phyloP scores from a whole-genome alignment of 2,329 filamentous ascomycete genomes.

The Cladosporium velox region DNA sequence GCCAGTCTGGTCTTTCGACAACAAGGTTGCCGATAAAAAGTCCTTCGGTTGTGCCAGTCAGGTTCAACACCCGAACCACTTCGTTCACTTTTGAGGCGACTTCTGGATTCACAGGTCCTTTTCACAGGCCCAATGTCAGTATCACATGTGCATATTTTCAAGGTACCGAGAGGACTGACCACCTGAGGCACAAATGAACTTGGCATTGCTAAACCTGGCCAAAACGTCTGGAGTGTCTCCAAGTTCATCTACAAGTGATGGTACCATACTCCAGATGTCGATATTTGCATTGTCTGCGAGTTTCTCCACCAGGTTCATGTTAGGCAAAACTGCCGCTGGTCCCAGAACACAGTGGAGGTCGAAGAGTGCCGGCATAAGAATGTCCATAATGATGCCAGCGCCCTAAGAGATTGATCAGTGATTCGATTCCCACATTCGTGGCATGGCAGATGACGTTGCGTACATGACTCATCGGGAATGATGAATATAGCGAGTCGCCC shows the following conservation, averaged over 20 bases:
- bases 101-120: neutral
- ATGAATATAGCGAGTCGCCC: neutral
- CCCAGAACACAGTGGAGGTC: neutral
- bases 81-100: neutral
- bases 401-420: neutral
- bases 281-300: neutral
- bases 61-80: neutral
- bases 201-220: neutral
- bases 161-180: neutral
- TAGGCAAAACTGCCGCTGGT: neutral
- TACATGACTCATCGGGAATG: neutral
- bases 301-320: neutral
- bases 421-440: neutral
- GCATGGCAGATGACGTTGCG: neutral
- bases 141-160: neutral
- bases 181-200: neutral
- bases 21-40: slow-evolving; percentile 21
- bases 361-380: neutral
- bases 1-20: slow-evolving; percentile 16
- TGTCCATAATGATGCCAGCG: neutral
- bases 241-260: slow-evolving; percentile 8
- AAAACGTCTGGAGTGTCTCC: slow-evolving; percentile 4
- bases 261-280: slow-evolving; percentile 11
- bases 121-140: neutral
- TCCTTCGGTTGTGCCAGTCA: slow-evolving; percentile 22